Percentiles rank a stretch among this genome's conserved stretches.
These are phyloP conservation scores for Fusarium citri DNA, from an alignment of 2,329 filamentous ascomycete species.

Conservation along the genomic window DNA sequence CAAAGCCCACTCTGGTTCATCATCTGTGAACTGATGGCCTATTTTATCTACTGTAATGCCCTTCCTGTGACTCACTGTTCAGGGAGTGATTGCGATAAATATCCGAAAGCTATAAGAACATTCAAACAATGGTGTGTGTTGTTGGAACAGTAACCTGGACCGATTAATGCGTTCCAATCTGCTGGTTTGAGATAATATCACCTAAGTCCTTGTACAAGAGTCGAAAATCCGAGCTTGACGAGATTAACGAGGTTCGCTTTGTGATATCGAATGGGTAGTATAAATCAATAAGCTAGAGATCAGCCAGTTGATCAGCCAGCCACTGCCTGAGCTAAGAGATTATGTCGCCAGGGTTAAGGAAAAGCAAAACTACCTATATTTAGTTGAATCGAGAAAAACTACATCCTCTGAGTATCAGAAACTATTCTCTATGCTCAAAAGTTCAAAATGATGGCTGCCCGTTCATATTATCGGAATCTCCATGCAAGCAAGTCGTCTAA, in stretches of 20 bases:
- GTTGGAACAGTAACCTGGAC: neutral
- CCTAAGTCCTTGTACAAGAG: neutral
- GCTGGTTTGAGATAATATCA: neutral
- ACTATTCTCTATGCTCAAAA: neutral
- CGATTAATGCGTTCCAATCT: neutral
- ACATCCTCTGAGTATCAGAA: neutral
- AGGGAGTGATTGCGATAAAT: neutral
- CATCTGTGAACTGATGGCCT: neutral
- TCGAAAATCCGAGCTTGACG: neutral
- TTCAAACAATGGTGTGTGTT: neutral
- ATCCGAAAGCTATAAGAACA: neutral
- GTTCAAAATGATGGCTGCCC: neutral
- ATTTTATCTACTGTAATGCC: neutral
- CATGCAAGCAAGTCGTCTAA: neutral
- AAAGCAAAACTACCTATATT: conserved; percentile 2
- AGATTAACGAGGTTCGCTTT: conserved; percentile 6
- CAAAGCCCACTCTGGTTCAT: neutral
- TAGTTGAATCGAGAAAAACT: neutral
- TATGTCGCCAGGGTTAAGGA: conserved; percentile 4
- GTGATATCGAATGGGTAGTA: conserved; percentile 20
- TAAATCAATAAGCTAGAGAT: conserved; percentile 41
- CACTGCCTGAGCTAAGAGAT: conserved; percentile 18
- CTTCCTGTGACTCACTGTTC: neutral
- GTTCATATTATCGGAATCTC: neutral
- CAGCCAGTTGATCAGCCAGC: conserved; percentile 21